Evolutionary conservation across 441 rosid genomes (phyloP), one percentile per base, ranked within the genome.

Genomic region (Croton setiger): DNA sequence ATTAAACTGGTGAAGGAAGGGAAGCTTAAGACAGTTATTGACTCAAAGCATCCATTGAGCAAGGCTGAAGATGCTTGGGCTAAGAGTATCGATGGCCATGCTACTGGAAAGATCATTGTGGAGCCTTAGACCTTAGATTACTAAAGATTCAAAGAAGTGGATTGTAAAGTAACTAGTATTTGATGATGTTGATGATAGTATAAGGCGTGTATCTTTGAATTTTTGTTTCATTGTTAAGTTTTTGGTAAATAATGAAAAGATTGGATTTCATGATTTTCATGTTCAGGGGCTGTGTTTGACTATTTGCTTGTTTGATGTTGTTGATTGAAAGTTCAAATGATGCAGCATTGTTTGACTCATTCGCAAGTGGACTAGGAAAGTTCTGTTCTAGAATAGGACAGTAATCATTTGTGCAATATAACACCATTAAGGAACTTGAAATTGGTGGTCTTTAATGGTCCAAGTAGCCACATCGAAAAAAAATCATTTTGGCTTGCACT

Each of bases 11-110:
- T 82, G 70, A 87, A 86, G 76, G 93, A 86, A 67, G 85, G 88
- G 53, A 88, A 86, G 84, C 78, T 92, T 27, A 92, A 83, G 87
- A 86, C 92, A 1, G 70, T 85, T 60, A 79, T 88, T 1, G 88
- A 90, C 80, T 92, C 88, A 0, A 87, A 78, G 71, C 66, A 82
- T 68, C 84, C 85, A 1, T 68, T 88, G 71, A 82, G 84, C 76
- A 86, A 86, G 74, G 96, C 89, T 0, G 92, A 87, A 75, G 93
- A 88, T 33, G 96, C 83, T 68, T 92, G 96, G 98, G 88, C 83
- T 7, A 88, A 82, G 84, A 85, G 86, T 63, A 73, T 88, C 7
- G 83, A 80, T 59, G 93, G 93, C 15, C 92, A 87, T 74, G 93
- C 96, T 60, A 87, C 92, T 55, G 96, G 92, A 14, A 90, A 92